phyloP scores from a whole-genome alignment of 176 grass and related monocot genomes.

The Phoenix roebelenii region DNA sequence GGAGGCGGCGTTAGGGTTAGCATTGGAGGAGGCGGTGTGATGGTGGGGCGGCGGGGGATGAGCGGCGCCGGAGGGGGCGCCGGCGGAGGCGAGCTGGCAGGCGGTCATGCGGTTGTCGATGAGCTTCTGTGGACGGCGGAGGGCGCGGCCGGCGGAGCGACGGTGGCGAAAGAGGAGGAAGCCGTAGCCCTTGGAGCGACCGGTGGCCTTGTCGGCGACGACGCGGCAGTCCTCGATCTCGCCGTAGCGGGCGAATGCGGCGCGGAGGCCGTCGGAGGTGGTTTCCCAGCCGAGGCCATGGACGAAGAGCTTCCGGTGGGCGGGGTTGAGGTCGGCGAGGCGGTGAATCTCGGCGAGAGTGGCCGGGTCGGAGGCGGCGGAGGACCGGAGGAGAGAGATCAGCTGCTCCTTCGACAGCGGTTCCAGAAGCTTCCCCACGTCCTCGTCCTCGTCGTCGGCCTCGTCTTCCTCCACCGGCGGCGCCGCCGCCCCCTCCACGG shows the following conservation, averaged over 20 bases:
- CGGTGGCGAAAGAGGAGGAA: slow-evolving; percentile 86
- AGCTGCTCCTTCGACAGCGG: not conserved
- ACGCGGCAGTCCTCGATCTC: slow-evolving; percentile 97
- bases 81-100: slow-evolving; percentile 89
- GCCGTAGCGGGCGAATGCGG: slow-evolving; percentile 66
- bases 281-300: slow-evolving; percentile 95
- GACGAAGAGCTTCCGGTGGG: slow-evolving; percentile 84
- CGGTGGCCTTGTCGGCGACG: slow-evolving; percentile 68
- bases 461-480: not conserved
- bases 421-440: not conserved
- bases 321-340: slow-evolving; percentile 66
- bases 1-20: slow-evolving; percentile 25
- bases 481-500: not conserved
- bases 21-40: not conserved
- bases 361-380: not conserved
- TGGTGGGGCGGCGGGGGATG: slow-evolving; percentile 13
- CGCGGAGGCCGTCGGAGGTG: slow-evolving; percentile 57
- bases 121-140: slow-evolving; percentile 67
- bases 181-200: slow-evolving; percentile 96
- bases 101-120: slow-evolving; percentile 74
- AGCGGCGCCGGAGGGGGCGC: slow-evolving; percentile 23
- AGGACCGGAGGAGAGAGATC: not conserved
- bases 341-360: not conserved
- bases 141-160: slow-evolving; percentile 51
- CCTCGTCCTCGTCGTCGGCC: not conserved